Evolutionary conservation across 495 filamentous ascomycete species (phyloP).

Genomic region (Penicillium goetzii): DNA sequence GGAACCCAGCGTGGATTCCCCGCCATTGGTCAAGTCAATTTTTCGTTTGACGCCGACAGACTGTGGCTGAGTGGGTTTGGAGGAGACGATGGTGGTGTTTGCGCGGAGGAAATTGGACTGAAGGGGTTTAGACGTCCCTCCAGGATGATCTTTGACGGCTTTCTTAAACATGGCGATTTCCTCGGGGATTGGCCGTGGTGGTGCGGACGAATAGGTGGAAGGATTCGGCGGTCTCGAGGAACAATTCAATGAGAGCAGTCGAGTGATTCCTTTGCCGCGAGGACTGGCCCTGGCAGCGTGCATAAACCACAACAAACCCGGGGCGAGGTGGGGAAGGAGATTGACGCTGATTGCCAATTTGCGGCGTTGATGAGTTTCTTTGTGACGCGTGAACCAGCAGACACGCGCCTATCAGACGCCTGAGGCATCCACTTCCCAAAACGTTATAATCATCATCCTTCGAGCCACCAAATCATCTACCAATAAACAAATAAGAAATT

Average conservation of each 20-base stretch:
- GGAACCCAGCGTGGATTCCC: constrained; percentile 43
- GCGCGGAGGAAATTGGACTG: constrained; percentile 39
- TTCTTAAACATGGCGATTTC: constrained; percentile 48
- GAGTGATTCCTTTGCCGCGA: constrained; percentile 25
- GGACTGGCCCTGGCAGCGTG: constrained; percentile 29
- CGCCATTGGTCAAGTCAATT: constrained; percentile 41
- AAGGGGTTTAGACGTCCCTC: constrained; percentile 38
- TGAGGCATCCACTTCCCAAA: neutral
- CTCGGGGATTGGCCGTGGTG: constrained; percentile 26
- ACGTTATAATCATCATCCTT: neutral
- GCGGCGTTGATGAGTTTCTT: constrained; percentile 12
- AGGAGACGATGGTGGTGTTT: constrained; percentile 28
- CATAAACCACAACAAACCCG: constrained; percentile 34
- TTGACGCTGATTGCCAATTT: constrained; percentile 1
- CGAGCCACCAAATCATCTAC: neutral
- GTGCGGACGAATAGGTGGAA: constrained; percentile 34
- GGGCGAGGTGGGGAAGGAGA: neutral
- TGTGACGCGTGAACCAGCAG: constrained; percentile 8
- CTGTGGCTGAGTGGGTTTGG: constrained; percentile 32
- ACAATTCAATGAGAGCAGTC: constrained; percentile 31
- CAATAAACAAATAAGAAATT: neutral
- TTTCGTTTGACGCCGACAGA: constrained; percentile 48
- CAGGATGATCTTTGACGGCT: constrained; percentile 47
- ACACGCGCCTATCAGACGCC: constrained; percentile 3
- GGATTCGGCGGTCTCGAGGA: constrained; percentile 25